These are phyloP conservation scores for Solanum peruvianum DNA, from an alignment of 257 asterid species.

Conservation along the genomic window DNA sequence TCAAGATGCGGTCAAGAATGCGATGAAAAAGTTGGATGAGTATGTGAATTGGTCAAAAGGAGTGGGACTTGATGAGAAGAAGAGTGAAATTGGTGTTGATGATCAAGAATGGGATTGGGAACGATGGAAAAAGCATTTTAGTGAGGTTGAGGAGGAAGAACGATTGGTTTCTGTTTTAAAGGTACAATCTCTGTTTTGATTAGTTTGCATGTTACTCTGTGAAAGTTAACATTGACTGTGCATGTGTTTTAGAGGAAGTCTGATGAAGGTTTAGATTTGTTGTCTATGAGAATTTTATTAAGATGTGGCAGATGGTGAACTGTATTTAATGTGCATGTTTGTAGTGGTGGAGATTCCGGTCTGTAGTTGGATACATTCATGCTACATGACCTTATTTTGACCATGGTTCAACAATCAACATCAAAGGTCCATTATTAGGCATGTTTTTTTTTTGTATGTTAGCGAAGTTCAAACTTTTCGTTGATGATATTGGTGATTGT, in stretches of 20 bases:
- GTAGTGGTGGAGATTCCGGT: not conserved
- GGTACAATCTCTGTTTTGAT: slow-evolving; percentile 19
- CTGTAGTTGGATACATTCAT: not conserved
- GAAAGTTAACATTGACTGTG: not conserved
- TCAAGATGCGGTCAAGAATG: slow-evolving; percentile 46
- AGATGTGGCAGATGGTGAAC: not conserved
- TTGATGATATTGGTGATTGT: not conserved
- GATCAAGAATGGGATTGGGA: slow-evolving; percentile 88
- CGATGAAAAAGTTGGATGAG: slow-evolving; percentile 39
- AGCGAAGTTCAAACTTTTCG: not conserved
- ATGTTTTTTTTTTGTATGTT: not conserved
- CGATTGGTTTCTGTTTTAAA: slow-evolving; percentile 53
- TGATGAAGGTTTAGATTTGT: not conserved
- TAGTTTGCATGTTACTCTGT: not conserved
- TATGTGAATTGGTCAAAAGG: slow-evolving; percentile 31
- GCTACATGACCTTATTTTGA: not conserved
- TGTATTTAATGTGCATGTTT: not conserved
- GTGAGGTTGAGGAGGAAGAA: slow-evolving; percentile 76
- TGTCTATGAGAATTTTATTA: not conserved
- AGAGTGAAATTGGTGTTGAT: slow-evolving; percentile 15
- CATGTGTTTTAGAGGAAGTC: not conserved
- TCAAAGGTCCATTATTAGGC: not conserved
- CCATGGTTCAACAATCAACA: not conserved
- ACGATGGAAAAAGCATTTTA: slow-evolving; percentile 76
- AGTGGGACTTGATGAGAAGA: slow-evolving; percentile 4